Percentiles rank a stretch among this genome's conserved stretches.
phyloP scores from a whole-genome alignment of 169 alveolate genomes.

The Eimeria necatrix region DNA sequence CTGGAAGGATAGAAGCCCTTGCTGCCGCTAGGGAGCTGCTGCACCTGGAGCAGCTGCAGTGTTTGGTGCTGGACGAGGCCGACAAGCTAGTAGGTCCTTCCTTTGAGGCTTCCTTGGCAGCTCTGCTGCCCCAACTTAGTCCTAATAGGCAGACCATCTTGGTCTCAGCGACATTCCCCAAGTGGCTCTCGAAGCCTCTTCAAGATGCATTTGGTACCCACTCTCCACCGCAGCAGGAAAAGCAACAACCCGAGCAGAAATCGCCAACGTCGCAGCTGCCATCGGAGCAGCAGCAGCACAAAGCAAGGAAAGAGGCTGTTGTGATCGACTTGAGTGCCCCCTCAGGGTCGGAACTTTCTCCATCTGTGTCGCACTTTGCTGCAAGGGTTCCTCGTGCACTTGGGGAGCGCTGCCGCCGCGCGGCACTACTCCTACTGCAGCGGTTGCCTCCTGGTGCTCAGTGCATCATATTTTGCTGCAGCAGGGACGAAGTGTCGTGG shows the following conservation, averaged over 20 bases:
- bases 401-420: slow-evolving; percentile 24
- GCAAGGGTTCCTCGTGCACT: slow-evolving; percentile 36
- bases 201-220: background rate
- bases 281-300: slow-evolving; percentile 6
- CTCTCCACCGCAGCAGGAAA: background rate
- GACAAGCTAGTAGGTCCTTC: slow-evolving; percentile 88
- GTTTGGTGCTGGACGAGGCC: slow-evolving; percentile 93
- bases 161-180: background rate
- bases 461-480: background rate
- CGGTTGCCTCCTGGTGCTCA: slow-evolving; percentile 35
- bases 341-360: background rate
- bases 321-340: slow-evolving; percentile 5
- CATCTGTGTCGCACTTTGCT: slow-evolving; percentile 18
- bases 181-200: background rate
- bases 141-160: background rate
- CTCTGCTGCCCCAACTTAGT: slow-evolving; percentile 26
- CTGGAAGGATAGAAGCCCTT: slow-evolving; percentile 95
- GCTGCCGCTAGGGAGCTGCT: slow-evolving; percentile 93
- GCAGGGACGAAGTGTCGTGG: slow-evolving; percentile 83
- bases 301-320: background rate
- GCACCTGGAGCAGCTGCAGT: slow-evolving; percentile 88
- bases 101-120: background rate
- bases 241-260: background rate
- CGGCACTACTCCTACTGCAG: slow-evolving; percentile 3
- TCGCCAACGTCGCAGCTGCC: background rate